Percentiles rank a stretch among this genome's conserved stretches.
Conservation (phyloP, 345 rosid genomes). For the Zanthoxylum bungeanum region DNA sequence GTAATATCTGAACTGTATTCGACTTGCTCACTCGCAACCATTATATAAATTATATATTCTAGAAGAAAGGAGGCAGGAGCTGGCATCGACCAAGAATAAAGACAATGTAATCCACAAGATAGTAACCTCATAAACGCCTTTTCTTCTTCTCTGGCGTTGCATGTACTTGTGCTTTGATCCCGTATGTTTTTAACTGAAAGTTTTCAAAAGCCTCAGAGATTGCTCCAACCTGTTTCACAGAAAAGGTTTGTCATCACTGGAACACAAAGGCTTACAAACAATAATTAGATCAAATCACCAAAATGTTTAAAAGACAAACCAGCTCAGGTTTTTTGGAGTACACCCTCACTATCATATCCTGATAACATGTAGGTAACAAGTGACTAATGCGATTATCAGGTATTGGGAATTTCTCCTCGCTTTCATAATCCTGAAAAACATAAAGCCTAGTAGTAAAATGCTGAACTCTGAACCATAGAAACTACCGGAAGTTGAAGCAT, state of each 20-base stretch:
- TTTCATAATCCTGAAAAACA: constrained; percentile 72
- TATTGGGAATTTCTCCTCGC: constrained; percentile 69
- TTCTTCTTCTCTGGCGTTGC: constrained; percentile 90
- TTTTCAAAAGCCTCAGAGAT: constrained; percentile 89
- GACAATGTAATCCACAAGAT: neutral
- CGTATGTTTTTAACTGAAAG: constrained; percentile 81
- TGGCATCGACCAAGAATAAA: neutral
- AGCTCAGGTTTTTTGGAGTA: constrained; percentile 83
- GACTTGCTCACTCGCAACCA: neutral
- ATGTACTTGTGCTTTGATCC: constrained; percentile 86
- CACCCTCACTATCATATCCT: constrained; percentile 93
- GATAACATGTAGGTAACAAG: constrained; percentile 75
- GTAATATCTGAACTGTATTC: neutral
- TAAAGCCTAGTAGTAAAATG: neutral
- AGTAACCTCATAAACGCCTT: constrained; percentile 41
- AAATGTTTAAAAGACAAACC: constrained; percentile 38
- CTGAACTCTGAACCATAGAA: neutral
- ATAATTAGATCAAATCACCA: neutral
- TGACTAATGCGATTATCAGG: constrained; percentile 77
- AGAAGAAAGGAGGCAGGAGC: neutral
- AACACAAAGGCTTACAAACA: neutral
- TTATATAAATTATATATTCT: neutral
- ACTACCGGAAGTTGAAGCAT: neutral
- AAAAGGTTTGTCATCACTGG: neutral
- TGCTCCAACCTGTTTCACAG: constrained; percentile 62